Evolutionary conservation across 2,329 filamentous ascomycete genomes (phyloP).

Genomic region (Huntiella savannae): DNA sequence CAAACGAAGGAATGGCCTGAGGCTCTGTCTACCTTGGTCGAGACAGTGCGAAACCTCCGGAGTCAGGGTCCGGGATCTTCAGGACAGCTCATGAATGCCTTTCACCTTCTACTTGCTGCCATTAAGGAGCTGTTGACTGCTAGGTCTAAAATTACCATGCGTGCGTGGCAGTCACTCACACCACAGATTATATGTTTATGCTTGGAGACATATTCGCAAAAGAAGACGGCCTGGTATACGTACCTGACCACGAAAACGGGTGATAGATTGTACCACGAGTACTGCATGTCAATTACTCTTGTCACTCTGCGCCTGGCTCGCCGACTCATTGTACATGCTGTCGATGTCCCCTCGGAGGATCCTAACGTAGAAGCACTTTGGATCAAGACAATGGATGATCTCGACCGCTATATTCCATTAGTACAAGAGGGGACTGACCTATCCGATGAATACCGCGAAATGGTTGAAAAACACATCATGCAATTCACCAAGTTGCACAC

Average conservation of each 20-base stretch:
- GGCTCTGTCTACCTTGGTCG: slow-evolving; percentile 39
- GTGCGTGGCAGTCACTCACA: slow-evolving; percentile 56
- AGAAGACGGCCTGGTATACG: slow-evolving; percentile 48
- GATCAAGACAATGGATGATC: slow-evolving; percentile 57
- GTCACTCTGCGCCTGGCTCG: slow-evolving; percentile 62
- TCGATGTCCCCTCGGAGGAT: slow-evolving; percentile 66
- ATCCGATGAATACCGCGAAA: slow-evolving; percentile 36
- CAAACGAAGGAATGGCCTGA: slow-evolving; percentile 73
- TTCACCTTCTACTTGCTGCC: slow-evolving; percentile 65
- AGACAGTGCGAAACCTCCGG: slow-evolving; percentile 39
- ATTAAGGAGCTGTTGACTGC: slow-evolving; percentile 82
- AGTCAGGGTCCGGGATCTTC: slow-evolving; percentile 18
- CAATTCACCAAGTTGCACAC: slow-evolving; percentile 86
- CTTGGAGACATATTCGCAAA: slow-evolving; percentile 57
- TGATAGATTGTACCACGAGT: slow-evolving; percentile 37
- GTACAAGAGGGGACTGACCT: slow-evolving; percentile 46
- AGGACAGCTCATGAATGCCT: slow-evolving; percentile 43
- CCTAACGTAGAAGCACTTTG: slow-evolving; percentile 62
- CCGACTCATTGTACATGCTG: slow-evolving; percentile 61
- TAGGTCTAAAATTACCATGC: slow-evolving; percentile 53
- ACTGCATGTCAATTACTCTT: slow-evolving; percentile 58
- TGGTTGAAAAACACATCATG: slow-evolving; percentile 69
- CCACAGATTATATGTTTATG: slow-evolving; percentile 73
- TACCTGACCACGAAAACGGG: slow-evolving; percentile 38
- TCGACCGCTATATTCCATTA: slow-evolving; percentile 25